A percentile compares a stretch with the other conserved stretches of the same genome.
Conservation (phyloP, 495 filamentous ascomycete species). For the Podospora conica region DNA sequence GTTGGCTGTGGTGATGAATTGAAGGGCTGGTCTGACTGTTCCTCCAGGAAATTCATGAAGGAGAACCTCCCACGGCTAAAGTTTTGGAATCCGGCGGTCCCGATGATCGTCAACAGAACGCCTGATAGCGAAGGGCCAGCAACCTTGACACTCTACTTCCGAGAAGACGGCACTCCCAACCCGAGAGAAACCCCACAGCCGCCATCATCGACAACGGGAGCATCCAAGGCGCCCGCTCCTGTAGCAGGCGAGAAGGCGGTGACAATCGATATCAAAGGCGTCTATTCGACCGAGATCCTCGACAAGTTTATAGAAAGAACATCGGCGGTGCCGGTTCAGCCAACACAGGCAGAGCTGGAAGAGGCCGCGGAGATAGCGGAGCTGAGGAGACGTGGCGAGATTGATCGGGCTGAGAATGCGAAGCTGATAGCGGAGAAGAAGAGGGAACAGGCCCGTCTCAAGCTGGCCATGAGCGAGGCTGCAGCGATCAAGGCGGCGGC, state of each 20-base stretch:
- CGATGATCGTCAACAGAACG: constrained; percentile 72
- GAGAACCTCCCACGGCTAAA: constrained; percentile 77
- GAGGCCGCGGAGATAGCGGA: constrained; percentile 56
- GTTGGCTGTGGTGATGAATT: background rate
- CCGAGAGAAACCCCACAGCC: constrained; percentile 25
- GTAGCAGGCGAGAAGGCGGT: constrained; percentile 39
- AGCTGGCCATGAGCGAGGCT: constrained; percentile 26
- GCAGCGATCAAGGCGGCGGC: constrained; percentile 25
- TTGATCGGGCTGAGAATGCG: constrained; percentile 53
- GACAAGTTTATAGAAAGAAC: constrained; percentile 61
- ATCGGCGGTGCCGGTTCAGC: constrained; percentile 53
- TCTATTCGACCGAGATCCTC: constrained; percentile 59
- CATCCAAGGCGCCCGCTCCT: constrained; percentile 36
- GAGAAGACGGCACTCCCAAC: constrained; percentile 28
- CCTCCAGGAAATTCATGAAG: constrained; percentile 75
- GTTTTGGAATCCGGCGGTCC: constrained; percentile 82
- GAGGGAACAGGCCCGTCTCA: constrained; percentile 50
- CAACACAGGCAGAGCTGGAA: constrained; percentile 54
- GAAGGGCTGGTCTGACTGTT: background rate
- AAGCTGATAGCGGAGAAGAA: constrained; percentile 58
- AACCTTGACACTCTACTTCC: constrained; percentile 69
- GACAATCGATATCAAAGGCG: constrained; percentile 59
- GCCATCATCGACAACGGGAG: constrained; percentile 31
- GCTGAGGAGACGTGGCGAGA: constrained; percentile 42
- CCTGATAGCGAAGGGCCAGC: constrained; percentile 52